Conservation (phyloP, 1,139 yeast species). For the Blastobotrys proliferans region DNA sequence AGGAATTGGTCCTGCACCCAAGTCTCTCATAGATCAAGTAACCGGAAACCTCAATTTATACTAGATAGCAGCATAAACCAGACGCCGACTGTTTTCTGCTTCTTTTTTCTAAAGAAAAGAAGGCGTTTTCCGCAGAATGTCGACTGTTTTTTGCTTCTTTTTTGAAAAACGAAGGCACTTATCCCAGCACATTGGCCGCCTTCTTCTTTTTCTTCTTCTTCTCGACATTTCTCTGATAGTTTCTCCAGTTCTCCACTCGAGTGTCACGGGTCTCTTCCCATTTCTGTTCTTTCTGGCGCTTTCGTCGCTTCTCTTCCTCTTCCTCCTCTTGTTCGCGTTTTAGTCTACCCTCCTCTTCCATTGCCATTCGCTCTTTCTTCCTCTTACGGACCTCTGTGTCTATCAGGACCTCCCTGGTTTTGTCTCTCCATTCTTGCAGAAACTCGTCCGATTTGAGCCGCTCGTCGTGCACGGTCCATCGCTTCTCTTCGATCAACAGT, state of each 20-base stretch:
- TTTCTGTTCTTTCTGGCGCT: constrained; percentile 42
- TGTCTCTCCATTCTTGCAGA: constrained; percentile 37
- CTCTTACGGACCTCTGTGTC: constrained; percentile 43
- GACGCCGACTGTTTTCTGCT: too few species aligned
- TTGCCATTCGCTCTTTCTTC: constrained; percentile 36
- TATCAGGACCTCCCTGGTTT: constrained; percentile 42
- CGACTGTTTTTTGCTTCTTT: too few species aligned
- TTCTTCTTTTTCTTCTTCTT: constrained; percentile 39
- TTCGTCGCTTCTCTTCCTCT: constrained; percentile 39
- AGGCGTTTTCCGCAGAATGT: too few species aligned
- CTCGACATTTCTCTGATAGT: constrained; percentile 44
- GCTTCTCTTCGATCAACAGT: constrained; percentile 42
- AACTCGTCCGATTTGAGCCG: constrained; percentile 41
- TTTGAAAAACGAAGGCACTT: too few species aligned
- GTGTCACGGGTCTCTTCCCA: constrained; percentile 65
- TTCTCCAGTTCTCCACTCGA: constrained; percentile 61
- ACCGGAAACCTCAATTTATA: constrained; percentile 77
- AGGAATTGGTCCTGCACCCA: constrained; percentile 98
- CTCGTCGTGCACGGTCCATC: constrained; percentile 40
- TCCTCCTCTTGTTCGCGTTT: constrained; percentile 39
- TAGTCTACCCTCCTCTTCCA: constrained; percentile 42
- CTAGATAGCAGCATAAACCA: too few species aligned
- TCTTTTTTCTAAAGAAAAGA: too few species aligned
- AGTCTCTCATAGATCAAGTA: constrained; percentile 68
- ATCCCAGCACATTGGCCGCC: constrained; percentile 33